Conservation (phyloP, 2,329 filamentous ascomycete species). For the Cladobotryum protrusum region DNA sequence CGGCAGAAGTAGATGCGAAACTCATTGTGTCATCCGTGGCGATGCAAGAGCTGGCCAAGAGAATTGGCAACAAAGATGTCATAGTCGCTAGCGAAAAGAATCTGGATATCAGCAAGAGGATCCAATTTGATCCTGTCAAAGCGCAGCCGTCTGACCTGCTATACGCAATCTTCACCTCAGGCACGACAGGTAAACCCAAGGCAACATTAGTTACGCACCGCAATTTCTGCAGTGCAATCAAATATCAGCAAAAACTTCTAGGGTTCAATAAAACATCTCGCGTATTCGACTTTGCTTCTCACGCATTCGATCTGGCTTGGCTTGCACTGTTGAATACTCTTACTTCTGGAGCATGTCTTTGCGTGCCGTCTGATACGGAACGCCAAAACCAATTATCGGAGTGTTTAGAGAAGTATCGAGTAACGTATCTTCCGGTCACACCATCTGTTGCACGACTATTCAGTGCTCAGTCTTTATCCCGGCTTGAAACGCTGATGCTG, state of each 20-base stretch:
- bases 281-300: slow-evolving; percentile 45
- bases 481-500: too few relatives aligned
- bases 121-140: background rate
- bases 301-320: slow-evolving; percentile 45
- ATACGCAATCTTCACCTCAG: slow-evolving; percentile 24
- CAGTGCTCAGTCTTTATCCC: too few relatives aligned
- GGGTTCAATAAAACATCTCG: slow-evolving; percentile 42
- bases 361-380: slow-evolving; percentile 17
- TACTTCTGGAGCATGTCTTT: slow-evolving; percentile 16
- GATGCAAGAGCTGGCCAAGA: slow-evolving; percentile 5
- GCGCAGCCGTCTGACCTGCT: slow-evolving; percentile 9
- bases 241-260: slow-evolving; percentile 41
- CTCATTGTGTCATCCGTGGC: background rate
- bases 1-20: too few relatives aligned
- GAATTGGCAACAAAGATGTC: slow-evolving; percentile 9
- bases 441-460: too few relatives aligned
- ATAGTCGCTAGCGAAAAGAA: slow-evolving; percentile 5
- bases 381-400: background rate
- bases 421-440: too few relatives aligned
- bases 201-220: slow-evolving; percentile 35
- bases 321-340: slow-evolving; percentile 18
- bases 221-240: slow-evolving; percentile 45
- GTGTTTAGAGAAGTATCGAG: too few relatives aligned
- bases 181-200: slow-evolving; percentile 23
- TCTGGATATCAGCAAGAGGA: background rate